These are phyloP conservation scores for Yarrowia deformans DNA, from an alignment of 805 yeast genomes.

Conservation along the genomic window DNA sequence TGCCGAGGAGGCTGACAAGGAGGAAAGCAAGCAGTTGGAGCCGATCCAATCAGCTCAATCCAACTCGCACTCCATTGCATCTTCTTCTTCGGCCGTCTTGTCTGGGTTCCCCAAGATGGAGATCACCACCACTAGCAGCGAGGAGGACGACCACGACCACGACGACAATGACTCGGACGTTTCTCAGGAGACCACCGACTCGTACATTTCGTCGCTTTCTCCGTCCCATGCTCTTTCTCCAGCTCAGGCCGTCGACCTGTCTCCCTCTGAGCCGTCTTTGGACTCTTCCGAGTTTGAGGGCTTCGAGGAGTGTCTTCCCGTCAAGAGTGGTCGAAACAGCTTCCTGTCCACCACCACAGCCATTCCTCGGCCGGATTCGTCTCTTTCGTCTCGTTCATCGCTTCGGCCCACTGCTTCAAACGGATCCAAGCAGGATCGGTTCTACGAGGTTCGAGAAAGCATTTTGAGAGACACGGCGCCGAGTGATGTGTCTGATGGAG, in stretches of 20 bases:
- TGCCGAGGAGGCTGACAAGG: conserved; percentile 19
- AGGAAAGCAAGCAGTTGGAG: background rate
- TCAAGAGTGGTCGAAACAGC: conserved; percentile 27
- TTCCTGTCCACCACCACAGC: conserved; percentile 16
- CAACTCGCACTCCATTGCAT: background rate
- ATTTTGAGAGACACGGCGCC: conserved; percentile 26
- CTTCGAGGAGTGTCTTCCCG: conserved; percentile 33
- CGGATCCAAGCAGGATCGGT: conserved; percentile 32
- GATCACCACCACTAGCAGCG: background rate
- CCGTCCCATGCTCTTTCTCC: conserved; percentile 11
- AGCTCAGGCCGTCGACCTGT: background rate
- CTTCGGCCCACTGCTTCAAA: conserved; percentile 17
- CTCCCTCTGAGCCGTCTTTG: background rate
- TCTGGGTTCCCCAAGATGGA: conserved; percentile 32
- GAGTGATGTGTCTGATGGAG: background rate
- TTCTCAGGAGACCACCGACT: conserved; percentile 7
- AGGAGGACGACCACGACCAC: conserved; percentile 1
- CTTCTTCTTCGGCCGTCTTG: conserved; percentile 20
- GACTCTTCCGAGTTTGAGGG: conserved; percentile 21
- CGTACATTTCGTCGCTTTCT: conserved; percentile 6
- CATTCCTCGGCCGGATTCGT: conserved; percentile 16
- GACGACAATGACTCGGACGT: background rate
- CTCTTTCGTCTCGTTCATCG: conserved; percentile 26
- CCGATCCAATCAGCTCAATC: conserved; percentile 1
- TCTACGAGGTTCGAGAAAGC: conserved; percentile 37